These are phyloP conservation scores for Fonsecaea pedrosoi DNA, from an alignment of 2,329 filamentous ascomycete species.

Conservation along the genomic window DNA sequence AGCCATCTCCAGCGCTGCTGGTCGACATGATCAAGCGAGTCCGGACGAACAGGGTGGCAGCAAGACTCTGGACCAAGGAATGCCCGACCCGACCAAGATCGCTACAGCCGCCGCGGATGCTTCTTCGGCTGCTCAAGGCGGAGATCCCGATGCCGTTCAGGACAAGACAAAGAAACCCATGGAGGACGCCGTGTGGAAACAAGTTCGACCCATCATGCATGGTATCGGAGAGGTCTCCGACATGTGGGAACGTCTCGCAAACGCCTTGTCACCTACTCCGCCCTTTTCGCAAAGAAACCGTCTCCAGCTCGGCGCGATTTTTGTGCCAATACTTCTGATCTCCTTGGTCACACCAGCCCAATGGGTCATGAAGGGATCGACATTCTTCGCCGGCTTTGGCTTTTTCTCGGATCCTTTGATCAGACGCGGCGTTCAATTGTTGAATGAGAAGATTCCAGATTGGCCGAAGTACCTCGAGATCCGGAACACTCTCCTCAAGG, in stretches of 20 bases:
- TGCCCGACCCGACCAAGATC: slow-evolving; percentile 67
- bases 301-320: slow-evolving; percentile 60
- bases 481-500: slow-evolving; percentile 75
- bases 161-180: slow-evolving; percentile 82
- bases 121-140: slow-evolving; percentile 60
- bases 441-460: slow-evolving; percentile 62
- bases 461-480: slow-evolving; percentile 79
- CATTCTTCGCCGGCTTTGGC: slow-evolving; percentile 71
- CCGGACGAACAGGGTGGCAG: slow-evolving; percentile 51
- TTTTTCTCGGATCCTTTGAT: slow-evolving; percentile 84
- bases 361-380: slow-evolving; percentile 68
- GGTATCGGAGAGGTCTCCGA: slow-evolving; percentile 65
- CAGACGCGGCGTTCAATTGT: slow-evolving; percentile 61
- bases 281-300: slow-evolving; percentile 67
- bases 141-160: slow-evolving; percentile 58
- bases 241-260: slow-evolving; percentile 67
- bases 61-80: slow-evolving; percentile 57
- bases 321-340: slow-evolving; percentile 60
- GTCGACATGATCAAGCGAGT: slow-evolving; percentile 74
- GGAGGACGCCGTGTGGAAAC: slow-evolving; percentile 76
- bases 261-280: slow-evolving; percentile 66
- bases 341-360: slow-evolving; percentile 65
- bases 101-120: slow-evolving; percentile 63
- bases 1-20: slow-evolving; percentile 75
- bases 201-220: slow-evolving; percentile 76